phyloP scores from a whole-genome alignment of 352 stramenopile species.

The Globisporangium solare region DNA sequence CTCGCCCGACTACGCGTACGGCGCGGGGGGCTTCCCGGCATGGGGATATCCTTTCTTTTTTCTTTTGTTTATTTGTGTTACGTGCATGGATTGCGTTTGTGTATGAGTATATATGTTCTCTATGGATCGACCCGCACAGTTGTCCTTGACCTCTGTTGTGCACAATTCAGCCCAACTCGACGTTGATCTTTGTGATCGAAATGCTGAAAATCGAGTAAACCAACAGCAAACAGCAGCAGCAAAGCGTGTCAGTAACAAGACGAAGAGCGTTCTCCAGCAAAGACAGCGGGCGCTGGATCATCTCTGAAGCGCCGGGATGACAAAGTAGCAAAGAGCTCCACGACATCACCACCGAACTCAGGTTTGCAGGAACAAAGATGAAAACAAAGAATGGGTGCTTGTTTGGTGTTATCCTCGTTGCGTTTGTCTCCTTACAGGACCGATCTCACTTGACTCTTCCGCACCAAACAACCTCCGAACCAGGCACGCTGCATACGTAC shows the following conservation, averaged over 20 bases:
- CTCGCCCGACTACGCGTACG: constrained; percentile 95
- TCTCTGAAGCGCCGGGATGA: not conserved
- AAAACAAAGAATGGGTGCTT: not conserved
- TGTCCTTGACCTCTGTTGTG: constrained; percentile 38
- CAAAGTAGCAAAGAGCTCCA: not conserved
- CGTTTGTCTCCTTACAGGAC: not conserved
- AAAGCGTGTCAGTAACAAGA: not conserved
- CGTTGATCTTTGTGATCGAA: constrained; percentile 91
- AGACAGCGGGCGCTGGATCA: not conserved
- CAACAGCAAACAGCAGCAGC: not conserved
- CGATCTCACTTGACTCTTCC: too few relatives aligned
- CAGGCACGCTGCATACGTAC: too few relatives aligned
- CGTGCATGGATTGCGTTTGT: not conserved
- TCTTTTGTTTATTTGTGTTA: constrained; percentile 3
- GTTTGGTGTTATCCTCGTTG: not conserved
- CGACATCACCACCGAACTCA: not conserved
- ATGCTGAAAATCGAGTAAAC: constrained; percentile 75
- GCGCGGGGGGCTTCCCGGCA: constrained; percentile 85
- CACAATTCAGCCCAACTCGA: constrained; percentile 91
- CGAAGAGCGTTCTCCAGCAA: too few relatives aligned
- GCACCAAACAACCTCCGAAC: too few relatives aligned
- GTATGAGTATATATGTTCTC: constrained; percentile 12
- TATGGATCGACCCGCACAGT: not conserved
- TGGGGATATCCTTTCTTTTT: constrained; percentile 86
- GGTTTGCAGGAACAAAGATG: not conserved